These are phyloP conservation scores for Epichloe festucae DNA, from an alignment of 2,329 filamentous ascomycete genomes.

Conservation along the genomic window DNA sequence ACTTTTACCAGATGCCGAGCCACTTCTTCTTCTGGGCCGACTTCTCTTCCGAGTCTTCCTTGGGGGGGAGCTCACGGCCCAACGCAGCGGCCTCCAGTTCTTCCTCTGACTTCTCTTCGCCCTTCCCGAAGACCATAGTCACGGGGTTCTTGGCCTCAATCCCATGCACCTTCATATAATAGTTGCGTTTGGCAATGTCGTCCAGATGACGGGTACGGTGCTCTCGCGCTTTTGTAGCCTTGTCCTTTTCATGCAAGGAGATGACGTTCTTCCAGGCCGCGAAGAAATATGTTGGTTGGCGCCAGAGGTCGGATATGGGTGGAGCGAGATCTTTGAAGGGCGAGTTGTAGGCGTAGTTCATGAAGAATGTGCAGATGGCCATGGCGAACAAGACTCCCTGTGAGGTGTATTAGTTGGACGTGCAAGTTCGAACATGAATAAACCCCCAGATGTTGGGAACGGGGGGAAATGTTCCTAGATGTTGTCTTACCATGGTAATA, in stretches of 20 bases:
- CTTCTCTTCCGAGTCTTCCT: constrained; percentile 15
- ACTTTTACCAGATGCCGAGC: constrained; percentile 62
- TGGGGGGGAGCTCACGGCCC: constrained; percentile 22
- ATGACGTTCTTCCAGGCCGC: constrained; percentile 58
- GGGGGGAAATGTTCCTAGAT: constrained; percentile 1
- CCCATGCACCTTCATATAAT: constrained; percentile 78
- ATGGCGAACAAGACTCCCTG: constrained; percentile 56
- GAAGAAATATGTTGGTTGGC: constrained; percentile 56
- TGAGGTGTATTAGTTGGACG: neutral
- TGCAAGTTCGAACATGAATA: neutral
- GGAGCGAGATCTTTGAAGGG: constrained; percentile 72
- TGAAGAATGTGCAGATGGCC: constrained; percentile 58
- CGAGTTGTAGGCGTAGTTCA: constrained; percentile 68
- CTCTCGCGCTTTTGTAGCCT: constrained; percentile 54
- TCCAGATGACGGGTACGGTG: constrained; percentile 62
- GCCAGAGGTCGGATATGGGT: constrained; percentile 51
- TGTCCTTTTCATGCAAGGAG: constrained; percentile 61
- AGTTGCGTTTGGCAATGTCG: constrained; percentile 74
- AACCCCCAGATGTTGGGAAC: neutral
- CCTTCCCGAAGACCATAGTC: constrained; percentile 29
- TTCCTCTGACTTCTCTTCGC: constrained; percentile 22
- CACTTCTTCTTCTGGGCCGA: constrained; percentile 53
- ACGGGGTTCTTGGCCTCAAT: constrained; percentile 51
- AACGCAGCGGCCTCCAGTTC: constrained; percentile 23
- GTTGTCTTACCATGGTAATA: constrained; percentile 61